Evolutionary conservation across 176 grass and related monocot genomes (phyloP).

Genomic region (Aegilops speltoides): DNA sequence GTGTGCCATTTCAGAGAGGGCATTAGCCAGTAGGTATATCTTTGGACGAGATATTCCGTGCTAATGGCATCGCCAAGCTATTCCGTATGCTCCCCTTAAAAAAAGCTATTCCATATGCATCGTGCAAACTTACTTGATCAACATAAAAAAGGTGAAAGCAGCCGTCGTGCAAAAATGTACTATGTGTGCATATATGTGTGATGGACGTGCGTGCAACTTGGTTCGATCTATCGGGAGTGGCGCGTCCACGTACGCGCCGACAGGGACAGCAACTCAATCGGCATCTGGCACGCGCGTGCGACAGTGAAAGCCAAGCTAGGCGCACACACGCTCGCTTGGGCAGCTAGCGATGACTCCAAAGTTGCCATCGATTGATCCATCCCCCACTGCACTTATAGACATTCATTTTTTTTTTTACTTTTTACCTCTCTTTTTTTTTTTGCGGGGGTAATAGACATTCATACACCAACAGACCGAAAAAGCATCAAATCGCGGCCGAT

Average conservation of each 20-base stretch:
- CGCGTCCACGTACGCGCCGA: background rate
- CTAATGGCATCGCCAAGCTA: conserved; percentile 11
- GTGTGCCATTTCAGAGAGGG: background rate
- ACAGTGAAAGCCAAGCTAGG: conserved; percentile 7
- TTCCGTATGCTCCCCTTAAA: background rate
- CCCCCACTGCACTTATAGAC: too few species aligned
- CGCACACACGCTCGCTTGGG: conserved; percentile 18
- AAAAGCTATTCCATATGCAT: background rate
- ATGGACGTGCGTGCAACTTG: conserved; percentile 21
- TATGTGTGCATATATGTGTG: too few species aligned
- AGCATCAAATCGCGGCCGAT: background rate
- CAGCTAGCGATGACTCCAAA: background rate
- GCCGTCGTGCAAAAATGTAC: background rate
- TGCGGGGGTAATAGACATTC: background rate
- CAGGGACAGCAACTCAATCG: conserved; percentile 10
- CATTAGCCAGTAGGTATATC: background rate
- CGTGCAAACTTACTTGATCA: background rate
- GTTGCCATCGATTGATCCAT: background rate
- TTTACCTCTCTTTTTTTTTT: background rate
- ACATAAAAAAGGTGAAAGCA: background rate
- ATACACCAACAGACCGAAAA: background rate
- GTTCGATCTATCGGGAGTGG: conserved; percentile 11
- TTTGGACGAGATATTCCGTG: conserved; percentile 10
- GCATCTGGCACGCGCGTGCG: conserved; percentile 1
- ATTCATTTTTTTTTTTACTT: too few species aligned